Evolutionary conservation across 78 protist genomes (phyloP), one percentile per base, ranked within the genome.

Genomic region (Speleostelium caveatum): DNA sequence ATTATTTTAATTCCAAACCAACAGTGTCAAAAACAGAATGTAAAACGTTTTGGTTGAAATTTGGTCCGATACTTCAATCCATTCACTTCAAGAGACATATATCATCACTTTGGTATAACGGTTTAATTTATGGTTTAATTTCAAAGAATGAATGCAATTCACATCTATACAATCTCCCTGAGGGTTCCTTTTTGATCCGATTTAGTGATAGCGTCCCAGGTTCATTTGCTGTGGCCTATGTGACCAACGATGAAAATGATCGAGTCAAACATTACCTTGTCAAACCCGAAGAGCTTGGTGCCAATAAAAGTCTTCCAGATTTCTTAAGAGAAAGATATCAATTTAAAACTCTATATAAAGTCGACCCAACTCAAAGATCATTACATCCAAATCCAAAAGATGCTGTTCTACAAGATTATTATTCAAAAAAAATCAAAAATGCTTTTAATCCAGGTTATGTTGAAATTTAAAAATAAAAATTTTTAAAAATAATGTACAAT

Each of bases 41-140:
- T 26, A 91, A 69, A 35, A 42, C 73, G 28, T 91, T 75, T 73
- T 91, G 95, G 95, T 56, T 35, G 17, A 74, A 75, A 61, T 77
- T 91, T 49, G 95, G 95, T 24, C 95, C 86, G 17, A 85, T 91
- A 26, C 39, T 91, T 14, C 86, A 77, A 42, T 65, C 87, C 0
- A 79, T 91, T 49, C 86, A 80, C 35, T 91, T 91, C 56, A 91
- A 91, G 36, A 42, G 95, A 79, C 86, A 91, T 61, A 80, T 91
- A 19, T 45, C 73, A 36, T 45, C 76, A 26, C n/a, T 91, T 5
- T 91, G 95, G 95, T 80, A 33, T 59, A 21, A 2, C 53, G 73
- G 92, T 60, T 63, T 65, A 33, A 91, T 91, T 16, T 91, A 73
- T 91, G 86, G 83, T 39, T 61, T 91, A 21, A 75, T 77, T 26